These are phyloP conservation scores for Alternaria sp. DNA, from an alignment of 2,329 filamentous ascomycete species.

Conservation along the genomic window DNA sequence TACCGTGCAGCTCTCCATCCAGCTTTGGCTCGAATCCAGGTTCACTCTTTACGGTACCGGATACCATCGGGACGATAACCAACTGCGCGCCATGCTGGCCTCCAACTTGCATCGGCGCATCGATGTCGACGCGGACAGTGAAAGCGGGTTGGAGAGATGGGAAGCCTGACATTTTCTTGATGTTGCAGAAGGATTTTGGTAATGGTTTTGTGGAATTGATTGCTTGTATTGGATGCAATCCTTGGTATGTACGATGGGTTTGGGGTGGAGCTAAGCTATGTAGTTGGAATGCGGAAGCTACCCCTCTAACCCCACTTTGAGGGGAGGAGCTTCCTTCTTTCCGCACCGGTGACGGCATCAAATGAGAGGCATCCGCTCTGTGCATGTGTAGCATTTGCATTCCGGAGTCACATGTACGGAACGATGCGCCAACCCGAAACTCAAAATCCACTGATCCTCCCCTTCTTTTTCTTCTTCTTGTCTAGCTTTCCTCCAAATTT, in stretches of 20 bases:
- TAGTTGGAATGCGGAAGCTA: conserved; percentile 14
- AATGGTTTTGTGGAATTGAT: background rate
- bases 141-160: conserved; percentile 39
- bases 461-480: conserved; percentile 46
- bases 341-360: conserved; percentile 11
- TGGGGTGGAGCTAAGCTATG: background rate
- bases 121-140: conserved; percentile 38
- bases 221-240: background rate
- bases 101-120: conserved; percentile 35
- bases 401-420: background rate
- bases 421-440: background rate
- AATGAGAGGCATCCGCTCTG: background rate
- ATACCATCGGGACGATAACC: conserved; percentile 39
- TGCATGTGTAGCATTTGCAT: background rate
- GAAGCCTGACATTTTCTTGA: conserved; percentile 31
- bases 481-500: conserved; percentile 42
- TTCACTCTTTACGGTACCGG: conserved; percentile 40
- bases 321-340: conserved; percentile 6
- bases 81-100: conserved; percentile 29
- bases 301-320: conserved; percentile 25
- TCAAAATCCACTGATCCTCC: conserved; percentile 43
- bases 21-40: conserved; percentile 35
- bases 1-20: conserved; percentile 38
- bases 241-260: background rate
- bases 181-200: background rate